Base-by-base conservation (phyloP, 352 stramenopile genomes). In the Phytophthora cactorum region DNA sequence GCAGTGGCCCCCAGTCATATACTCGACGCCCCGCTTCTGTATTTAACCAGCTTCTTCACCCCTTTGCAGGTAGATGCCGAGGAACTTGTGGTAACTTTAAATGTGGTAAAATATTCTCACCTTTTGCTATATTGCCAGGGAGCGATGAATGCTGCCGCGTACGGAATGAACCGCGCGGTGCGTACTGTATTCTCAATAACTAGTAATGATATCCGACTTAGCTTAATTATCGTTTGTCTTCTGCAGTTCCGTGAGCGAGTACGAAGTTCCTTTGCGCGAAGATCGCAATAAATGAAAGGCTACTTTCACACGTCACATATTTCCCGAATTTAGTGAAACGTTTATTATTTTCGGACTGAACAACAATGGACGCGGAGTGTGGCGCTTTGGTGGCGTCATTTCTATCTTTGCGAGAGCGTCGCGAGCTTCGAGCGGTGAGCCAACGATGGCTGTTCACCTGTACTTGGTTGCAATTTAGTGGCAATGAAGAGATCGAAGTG, bases 161-260 rank as follows among this genome's bases (percentile, higher is more conserved):
- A 92, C 51, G 82, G 86, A 15, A 69, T 90, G 60, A 92, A 91
- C 63, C 54, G 63, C n/a, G 82, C 82, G 73, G 85, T 92, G 47
- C 4, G 59, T 55, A 17, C 7, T 55, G 27, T 15, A 45, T 4
- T n/a, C 14, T 29, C 43, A 12, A 28, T 0, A 25, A 2, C 52
- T 59, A 49, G 10, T 46, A 47, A 15, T 22, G 22, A 2, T 36
- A n/a, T 12, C 15, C 17, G 2, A 51, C 4, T 5, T 43, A n/a
- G 10, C 10, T 51, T 8, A n/a, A 17, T 5, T 32, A 14, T 47
- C 10, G 8, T 38, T 9, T 25, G 10, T 9, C 5, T 0, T 7
- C n/a, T 43, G 9, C 45, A 77, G 70, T 70, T 77, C 46, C 61
- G 31, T 39, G 39, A 66, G 3, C 58, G 70, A 57, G 12, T 75